A percentile compares a stretch with the other conserved stretches of the same genome.
Evolutionary conservation across 164 flowering plant species (phyloP).

Genomic region (Macadamia integrifolia): DNA sequence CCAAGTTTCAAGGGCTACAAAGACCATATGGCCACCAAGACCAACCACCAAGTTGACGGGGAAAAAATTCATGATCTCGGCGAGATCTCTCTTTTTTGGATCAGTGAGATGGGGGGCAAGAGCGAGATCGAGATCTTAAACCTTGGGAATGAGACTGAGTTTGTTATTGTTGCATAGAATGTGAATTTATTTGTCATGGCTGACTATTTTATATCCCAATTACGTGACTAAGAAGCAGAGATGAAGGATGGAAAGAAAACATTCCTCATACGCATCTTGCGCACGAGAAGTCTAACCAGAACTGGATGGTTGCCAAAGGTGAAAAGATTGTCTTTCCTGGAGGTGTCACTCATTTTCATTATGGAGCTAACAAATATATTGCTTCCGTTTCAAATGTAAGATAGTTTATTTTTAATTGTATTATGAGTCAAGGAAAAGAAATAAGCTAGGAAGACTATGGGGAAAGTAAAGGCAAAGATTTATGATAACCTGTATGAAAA

Average conservation of each 20-base stretch:
- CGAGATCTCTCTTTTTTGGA: too few species aligned
- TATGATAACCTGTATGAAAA: too few species aligned
- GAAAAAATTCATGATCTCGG: too few species aligned
- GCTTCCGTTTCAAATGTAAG: conserved; percentile 75
- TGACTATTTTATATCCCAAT: conserved; percentile 54
- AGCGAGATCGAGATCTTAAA: too few species aligned
- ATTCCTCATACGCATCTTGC: conserved; percentile 97
- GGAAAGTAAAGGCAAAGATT: too few species aligned
- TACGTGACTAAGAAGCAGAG: conserved; percentile 93
- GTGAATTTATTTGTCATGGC: background rate
- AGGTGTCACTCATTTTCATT: conserved; percentile 90
- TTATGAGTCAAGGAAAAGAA: background rate
- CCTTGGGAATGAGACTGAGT: too few species aligned
- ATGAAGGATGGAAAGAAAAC: conserved; percentile 87
- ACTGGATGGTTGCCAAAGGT: conserved; percentile 96
- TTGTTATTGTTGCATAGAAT: too few species aligned
- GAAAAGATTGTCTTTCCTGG: conserved; percentile 82
- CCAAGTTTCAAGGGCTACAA: too few species aligned
- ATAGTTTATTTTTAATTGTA: conserved; percentile 1
- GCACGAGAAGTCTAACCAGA: conserved; percentile 83
- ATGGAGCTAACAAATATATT: conserved; percentile 89
- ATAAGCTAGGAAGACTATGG: too few species aligned
- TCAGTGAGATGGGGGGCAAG: too few species aligned
- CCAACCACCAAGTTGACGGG: too few species aligned
- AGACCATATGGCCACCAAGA: too few species aligned